A percentile compares a stretch with the other conserved stretches of the same genome.
phyloP scores from a whole-genome alignment of 352 stramenopile species.

The Globisporangium heterothallicum region DNA sequence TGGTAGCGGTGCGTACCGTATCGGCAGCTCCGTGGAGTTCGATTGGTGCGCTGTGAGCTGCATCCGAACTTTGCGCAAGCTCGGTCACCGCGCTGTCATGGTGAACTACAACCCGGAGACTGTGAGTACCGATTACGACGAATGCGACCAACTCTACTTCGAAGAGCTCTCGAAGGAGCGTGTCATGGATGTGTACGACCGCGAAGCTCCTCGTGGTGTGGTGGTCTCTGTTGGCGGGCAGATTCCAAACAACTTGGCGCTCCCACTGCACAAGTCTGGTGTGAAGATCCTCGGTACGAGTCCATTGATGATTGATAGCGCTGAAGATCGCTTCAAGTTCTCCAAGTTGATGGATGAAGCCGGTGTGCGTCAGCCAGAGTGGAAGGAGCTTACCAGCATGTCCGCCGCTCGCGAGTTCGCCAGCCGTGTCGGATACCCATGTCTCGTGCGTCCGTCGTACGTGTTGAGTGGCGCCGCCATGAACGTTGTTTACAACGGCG shows the following conservation, averaged over 20 bases:
- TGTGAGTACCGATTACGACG: conserved; percentile 96
- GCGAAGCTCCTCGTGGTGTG: conserved; percentile 81
- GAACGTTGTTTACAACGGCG: conserved; percentile 95
- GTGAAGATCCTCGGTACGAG: conserved; percentile 81
- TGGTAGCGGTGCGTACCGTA: conserved; percentile 93
- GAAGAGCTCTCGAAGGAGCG: conserved; percentile 93
- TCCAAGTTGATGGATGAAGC: conserved; percentile 95
- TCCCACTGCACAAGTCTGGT: conserved; percentile 85
- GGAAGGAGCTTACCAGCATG: conserved; percentile 88
- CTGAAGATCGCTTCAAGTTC: conserved; percentile 94
- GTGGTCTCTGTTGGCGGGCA: conserved; percentile 94
- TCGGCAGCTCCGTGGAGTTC: conserved; percentile 97
- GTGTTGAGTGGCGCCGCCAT: conserved; percentile 97
- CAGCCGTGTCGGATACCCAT: conserved; percentile 91
- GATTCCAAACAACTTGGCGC: conserved; percentile 96
- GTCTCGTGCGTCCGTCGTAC: conserved; percentile 96
- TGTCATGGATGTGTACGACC: conserved; percentile 94
- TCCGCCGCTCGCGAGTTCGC: conserved; percentile 91
- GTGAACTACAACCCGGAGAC: conserved; percentile 98
- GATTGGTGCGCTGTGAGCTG: conserved; percentile 96
- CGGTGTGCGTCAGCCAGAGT: conserved; percentile 76
- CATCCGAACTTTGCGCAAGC: conserved; percentile 89
- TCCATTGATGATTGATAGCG: conserved; percentile 93
- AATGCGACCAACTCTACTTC: conserved; percentile 98
- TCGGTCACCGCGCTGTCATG: conserved; percentile 81